phyloP scores from a whole-genome alignment of 2,329 filamentous ascomycete species.

The Penicillium sp. region DNA sequence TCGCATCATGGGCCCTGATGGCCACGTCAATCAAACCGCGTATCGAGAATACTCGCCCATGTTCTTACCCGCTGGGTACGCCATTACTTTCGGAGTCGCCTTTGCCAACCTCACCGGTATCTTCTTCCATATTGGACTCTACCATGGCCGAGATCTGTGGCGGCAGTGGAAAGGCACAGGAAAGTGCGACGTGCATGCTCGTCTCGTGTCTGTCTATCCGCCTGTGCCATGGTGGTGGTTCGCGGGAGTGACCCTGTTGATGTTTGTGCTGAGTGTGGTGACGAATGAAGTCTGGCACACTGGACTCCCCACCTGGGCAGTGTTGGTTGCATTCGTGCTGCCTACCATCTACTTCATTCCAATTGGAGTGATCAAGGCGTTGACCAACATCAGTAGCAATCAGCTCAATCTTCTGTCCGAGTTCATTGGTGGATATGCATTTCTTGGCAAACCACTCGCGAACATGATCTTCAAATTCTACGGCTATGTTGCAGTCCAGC shows the following conservation, averaged over 20 bases:
- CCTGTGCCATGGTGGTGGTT: slow-evolving; percentile 53
- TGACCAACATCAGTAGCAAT: slow-evolving; percentile 54
- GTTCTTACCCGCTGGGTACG: slow-evolving; percentile 63
- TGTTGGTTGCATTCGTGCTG: slow-evolving; percentile 48
- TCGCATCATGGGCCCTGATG: slow-evolving; percentile 59
- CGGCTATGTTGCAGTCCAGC: slow-evolving; percentile 66
- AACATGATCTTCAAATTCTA: slow-evolving; percentile 72
- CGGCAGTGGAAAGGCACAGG: slow-evolving; percentile 36
- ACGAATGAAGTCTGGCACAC: slow-evolving; percentile 49
- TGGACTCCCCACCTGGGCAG: slow-evolving; percentile 48
- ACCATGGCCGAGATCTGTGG: slow-evolving; percentile 41
- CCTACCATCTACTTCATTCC: slow-evolving; percentile 51
- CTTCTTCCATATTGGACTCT: slow-evolving; percentile 42
- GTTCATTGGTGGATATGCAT: slow-evolving; percentile 53
- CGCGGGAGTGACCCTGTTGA: slow-evolving; percentile 38
- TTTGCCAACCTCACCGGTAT: slow-evolving; percentile 67
- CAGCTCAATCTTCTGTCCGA: slow-evolving; percentile 51
- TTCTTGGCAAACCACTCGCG: slow-evolving; percentile 49
- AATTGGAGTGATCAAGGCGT: slow-evolving; percentile 50
- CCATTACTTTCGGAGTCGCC: slow-evolving; percentile 59
- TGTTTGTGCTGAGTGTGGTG: slow-evolving; percentile 41
- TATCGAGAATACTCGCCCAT: slow-evolving; percentile 68
- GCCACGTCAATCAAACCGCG: slow-evolving; percentile 59
- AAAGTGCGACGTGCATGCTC: slow-evolving; percentile 45
- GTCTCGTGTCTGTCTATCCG: slow-evolving; percentile 45